Conservation (phyloP, 208 protist species). For the Acanthamoeba royreba region DNA sequence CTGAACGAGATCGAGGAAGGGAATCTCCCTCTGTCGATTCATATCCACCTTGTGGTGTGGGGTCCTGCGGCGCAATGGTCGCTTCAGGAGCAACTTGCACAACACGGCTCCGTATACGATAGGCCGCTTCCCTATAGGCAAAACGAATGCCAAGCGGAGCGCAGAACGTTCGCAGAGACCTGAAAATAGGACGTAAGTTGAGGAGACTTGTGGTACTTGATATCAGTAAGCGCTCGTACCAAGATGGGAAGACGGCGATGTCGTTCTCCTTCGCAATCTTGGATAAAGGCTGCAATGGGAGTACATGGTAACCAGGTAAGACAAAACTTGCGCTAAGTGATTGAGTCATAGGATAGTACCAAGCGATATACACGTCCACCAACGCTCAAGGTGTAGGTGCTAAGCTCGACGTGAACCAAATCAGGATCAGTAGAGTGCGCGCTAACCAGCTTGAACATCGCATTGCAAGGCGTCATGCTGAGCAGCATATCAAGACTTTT, state of each 20-base stretch:
- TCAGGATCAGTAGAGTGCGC: neutral
- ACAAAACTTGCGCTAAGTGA: too few species aligned
- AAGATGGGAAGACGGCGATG: neutral
- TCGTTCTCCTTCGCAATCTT: neutral
- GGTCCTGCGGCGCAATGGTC: too few species aligned
- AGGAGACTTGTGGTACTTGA: too few species aligned
- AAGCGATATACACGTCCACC: neutral
- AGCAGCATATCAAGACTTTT: neutral
- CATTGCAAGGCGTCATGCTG: neutral
- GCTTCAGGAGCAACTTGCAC: neutral
- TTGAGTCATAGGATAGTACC: too few species aligned
- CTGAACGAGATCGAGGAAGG: too few species aligned
- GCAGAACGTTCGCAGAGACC: neutral
- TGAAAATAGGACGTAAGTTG: neutral
- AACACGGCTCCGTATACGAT: neutral
- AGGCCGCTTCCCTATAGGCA: neutral
- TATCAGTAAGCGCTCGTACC: too few species aligned
- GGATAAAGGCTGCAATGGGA: neutral
- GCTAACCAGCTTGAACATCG: neutral
- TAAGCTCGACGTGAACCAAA: neutral
- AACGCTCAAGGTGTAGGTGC: neutral
- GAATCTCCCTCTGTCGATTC: too few species aligned
- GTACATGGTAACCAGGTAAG: neutral
- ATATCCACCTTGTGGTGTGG: too few species aligned
- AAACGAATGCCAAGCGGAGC: neutral